Evolutionary conservation across 2,329 filamentous ascomycete genomes (phyloP).

Genomic region (Monosporascus sp.): DNA sequence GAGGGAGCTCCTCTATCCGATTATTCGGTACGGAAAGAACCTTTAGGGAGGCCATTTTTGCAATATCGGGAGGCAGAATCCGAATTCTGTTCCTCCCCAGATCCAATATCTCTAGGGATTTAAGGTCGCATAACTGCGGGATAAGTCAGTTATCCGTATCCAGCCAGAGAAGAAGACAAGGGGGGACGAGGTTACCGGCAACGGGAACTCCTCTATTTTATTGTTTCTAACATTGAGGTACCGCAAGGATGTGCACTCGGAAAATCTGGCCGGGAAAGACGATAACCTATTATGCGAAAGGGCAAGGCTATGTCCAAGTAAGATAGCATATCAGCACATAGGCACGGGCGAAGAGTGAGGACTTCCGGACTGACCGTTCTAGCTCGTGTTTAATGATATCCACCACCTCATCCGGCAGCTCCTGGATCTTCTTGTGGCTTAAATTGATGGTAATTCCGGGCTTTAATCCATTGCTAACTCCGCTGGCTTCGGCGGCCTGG

Average conservation of each 20-base stretch:
- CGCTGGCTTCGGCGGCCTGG: slow-evolving; percentile 55
- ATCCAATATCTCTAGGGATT: slow-evolving; percentile 86
- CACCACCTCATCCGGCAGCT: slow-evolving; percentile 67
- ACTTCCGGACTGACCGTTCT: slow-evolving; percentile 51
- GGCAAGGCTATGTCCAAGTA: slow-evolving; percentile 52
- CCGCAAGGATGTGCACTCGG: slow-evolving; percentile 70
- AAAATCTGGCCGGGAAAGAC: slow-evolving; percentile 64
- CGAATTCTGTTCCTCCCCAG: slow-evolving; percentile 83
- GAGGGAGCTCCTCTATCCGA: slow-evolving; percentile 75
- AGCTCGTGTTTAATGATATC: slow-evolving; percentile 70
- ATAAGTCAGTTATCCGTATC: slow-evolving; percentile 13
- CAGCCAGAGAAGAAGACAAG: slow-evolving; percentile 5
- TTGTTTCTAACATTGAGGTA: slow-evolving; percentile 81
- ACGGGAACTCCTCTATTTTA: slow-evolving; percentile 58
- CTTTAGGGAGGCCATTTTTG: slow-evolving; percentile 76
- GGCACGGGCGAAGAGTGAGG: background rate
- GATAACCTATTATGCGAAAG: slow-evolving; percentile 75
- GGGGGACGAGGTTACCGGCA: slow-evolving; percentile 40
- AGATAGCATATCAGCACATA: slow-evolving; percentile 13
- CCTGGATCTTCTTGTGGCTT: slow-evolving; percentile 68
- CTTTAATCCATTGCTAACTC: slow-evolving; percentile 56
- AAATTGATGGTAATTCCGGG: slow-evolving; percentile 74
- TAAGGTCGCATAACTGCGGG: slow-evolving; percentile 73
- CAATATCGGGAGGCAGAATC: slow-evolving; percentile 71
- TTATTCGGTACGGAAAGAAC: slow-evolving; percentile 86